These are phyloP conservation scores for Scleroderma bovista DNA, from an alignment of 768 basidiomycete species.

Conservation along the genomic window DNA sequence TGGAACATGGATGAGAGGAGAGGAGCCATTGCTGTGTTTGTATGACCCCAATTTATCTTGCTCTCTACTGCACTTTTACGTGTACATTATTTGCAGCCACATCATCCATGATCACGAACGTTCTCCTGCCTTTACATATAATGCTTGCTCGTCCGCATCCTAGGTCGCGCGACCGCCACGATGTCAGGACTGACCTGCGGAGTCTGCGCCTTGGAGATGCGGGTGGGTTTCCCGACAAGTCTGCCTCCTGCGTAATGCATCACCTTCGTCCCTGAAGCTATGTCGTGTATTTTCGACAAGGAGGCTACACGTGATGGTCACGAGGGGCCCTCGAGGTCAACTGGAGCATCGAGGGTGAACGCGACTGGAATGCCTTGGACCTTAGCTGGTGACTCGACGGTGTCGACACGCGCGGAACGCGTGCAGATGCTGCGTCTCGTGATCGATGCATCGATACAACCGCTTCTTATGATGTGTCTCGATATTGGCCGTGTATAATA, in stretches of 20 bases:
- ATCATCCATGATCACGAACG: neutral
- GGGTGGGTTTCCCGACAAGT: neutral
- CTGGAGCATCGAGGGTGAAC: neutral
- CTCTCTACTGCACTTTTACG: constrained; percentile 13
- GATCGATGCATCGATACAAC: constrained; percentile 15
- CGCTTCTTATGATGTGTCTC: constrained; percentile 9
- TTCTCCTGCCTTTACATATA: neutral
- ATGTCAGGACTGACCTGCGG: neutral
- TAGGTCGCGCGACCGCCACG: neutral
- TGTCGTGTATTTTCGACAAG: neutral
- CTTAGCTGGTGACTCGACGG: neutral
- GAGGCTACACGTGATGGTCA: neutral
- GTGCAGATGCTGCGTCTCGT: constrained; percentile 19
- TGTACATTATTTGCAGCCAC: constrained; percentile 1
- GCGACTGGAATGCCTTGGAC: neutral
- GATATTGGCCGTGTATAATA: constrained; percentile 16
- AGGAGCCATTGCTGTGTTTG: constrained; percentile 36
- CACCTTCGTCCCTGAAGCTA: neutral
- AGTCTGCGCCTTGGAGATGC: no score
- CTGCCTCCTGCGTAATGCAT: neutral
- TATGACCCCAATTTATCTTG: constrained; percentile 18
- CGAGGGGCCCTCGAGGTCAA: neutral
- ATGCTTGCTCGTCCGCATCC: neutral
- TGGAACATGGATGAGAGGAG: constrained; percentile 55
- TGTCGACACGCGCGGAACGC: constrained; percentile 21